Evolutionary conservation across 306 rosid species (phyloP), one percentile per base, ranked within the genome.

Genomic region (Sindora glabra): DNA sequence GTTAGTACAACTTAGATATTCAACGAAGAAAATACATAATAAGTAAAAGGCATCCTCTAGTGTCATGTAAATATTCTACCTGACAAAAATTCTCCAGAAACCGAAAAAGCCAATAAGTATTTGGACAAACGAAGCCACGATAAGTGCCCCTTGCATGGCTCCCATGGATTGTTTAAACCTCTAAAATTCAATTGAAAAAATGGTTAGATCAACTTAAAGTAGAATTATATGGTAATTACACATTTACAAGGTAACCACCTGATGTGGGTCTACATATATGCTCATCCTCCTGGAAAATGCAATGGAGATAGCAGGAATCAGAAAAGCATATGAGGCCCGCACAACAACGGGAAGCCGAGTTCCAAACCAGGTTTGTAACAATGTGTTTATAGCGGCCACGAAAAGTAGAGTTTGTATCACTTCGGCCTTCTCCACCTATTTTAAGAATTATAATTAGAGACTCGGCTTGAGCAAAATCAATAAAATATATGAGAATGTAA

Each of bases 381-480:
- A 58, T 19, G 98, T 88, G 75, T 88, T 88, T 25, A 92, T 88
- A 21, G 83, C 94, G 3, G 86, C 77, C 67, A 78, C 95, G 46
- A 92, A 79, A 14, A 92, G 89, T 41, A 83, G 11, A 24, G 98
- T 92, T 36, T 86, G 77, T 24, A 92, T 86, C 80, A 82, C 69
- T 75, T 83, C 66, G 60, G 94, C 95, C 74, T 92, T 88, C 79
- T 92, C 98, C 62, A 74, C 85, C 98, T 91, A 45, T 36, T 10
- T 13, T 48, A 51, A 11, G 5, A 52, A 9, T 15, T 44, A 12
- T 39, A 57, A 4, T 57, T 55, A 24, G 16, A 64, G 37, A 24
- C 47, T 17, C 6, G 24, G 34, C 23, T 34, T 33, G 49, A 56
- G 45, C 24, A 42, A 62, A 42, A 56, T 14, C 55, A 15, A 29